phyloP scores from a whole-genome alignment of 768 basidiomycete species.

The Macrocybe gigantea region DNA sequence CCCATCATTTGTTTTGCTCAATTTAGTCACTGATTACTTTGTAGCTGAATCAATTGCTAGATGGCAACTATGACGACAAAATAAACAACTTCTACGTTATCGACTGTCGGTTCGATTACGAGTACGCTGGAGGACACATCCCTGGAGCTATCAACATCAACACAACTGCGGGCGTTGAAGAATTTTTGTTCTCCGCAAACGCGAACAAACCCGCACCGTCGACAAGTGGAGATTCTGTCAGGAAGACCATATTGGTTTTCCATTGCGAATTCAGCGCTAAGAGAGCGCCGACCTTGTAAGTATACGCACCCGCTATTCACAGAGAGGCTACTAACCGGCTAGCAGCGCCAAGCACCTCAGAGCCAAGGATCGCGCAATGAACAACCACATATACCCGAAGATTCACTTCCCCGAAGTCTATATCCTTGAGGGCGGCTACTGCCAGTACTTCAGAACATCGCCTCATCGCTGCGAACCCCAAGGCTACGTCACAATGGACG shows the following conservation, averaged over 20 bases:
- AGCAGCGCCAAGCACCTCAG: slow-evolving; percentile 89
- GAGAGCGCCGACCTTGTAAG: slow-evolving; percentile 92
- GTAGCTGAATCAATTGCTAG: slow-evolving; percentile 74
- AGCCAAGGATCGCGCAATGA: slow-evolving; percentile 82
- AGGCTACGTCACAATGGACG: slow-evolving; percentile 92
- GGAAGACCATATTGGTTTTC: slow-evolving; percentile 87
- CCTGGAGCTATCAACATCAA: slow-evolving; percentile 90
- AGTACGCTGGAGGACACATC: slow-evolving; percentile 91
- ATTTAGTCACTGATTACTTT: slow-evolving; percentile 9
- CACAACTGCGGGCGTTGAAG: slow-evolving; percentile 72
- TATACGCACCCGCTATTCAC: slow-evolving; percentile 10
- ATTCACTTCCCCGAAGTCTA: slow-evolving; percentile 97
- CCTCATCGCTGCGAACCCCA: slow-evolving; percentile 69
- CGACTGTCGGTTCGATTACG: slow-evolving; percentile 98
- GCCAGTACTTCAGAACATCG: slow-evolving; percentile 72
- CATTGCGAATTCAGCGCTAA: slow-evolving; percentile 98
- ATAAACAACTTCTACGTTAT: slow-evolving; percentile 75
- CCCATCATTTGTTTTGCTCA: slow-evolving; percentile 3
- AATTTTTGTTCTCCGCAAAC: slow-evolving; percentile 61
- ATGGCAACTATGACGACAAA: slow-evolving; percentile 61
- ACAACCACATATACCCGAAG: slow-evolving; percentile 85
- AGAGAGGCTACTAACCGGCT: background rate
- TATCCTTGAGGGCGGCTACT: slow-evolving; percentile 95
- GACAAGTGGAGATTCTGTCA: slow-evolving; percentile 64
- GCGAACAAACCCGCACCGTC: slow-evolving; percentile 57